Evolutionary conservation across 306 rosid genomes (phyloP), one percentile per base, ranked within the genome.

Genomic region (Trifolium pratense): DNA sequence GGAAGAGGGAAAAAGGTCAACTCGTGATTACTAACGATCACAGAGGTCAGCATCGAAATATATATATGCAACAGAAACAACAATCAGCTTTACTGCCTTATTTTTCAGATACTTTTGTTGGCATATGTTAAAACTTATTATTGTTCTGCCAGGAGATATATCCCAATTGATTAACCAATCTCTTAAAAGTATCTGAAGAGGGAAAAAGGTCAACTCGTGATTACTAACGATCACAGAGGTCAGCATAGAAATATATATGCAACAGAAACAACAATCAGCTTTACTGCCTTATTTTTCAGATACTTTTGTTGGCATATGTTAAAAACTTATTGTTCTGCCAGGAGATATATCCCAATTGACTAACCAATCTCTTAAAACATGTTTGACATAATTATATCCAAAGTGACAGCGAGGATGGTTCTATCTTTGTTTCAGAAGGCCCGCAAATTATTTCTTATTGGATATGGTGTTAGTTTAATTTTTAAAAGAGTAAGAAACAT

Each of bases 401-500:
- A 78, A 70, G 43, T 37, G 68, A 71, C 48, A 42, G 43, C 46
- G 10, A 42, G 31, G 43, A 53, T 18, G 39, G 37, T 57, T 36
- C 34, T 15, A 32, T 69, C 37, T 63, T 72, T 10, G 34, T 76
- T 61, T 56, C 60, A 62, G 46, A 76, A 76, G 21, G 68, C 31
- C 13, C 13, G 26, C 43, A 61, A 21, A 64, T 36, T 42, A 49
- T 31, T 71, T 58, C 34, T 76, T 17, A 65, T 49, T 58, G 66
- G 59, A 57, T 63, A 45, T 55, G 46, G 43, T 64, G 29, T 29
- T 14, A 48, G 57, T 45, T 52, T 61, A 46, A 58, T 49, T 34
- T 49, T 67, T 59, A 77, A 66, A 66, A 68, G 61, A 68, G 26
- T 34, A 67, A 69, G 55, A 71, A 76, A 66, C 71, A 17, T 18